phyloP scores from a whole-genome alignment of 768 basidiomycete species.

The Exidia glandulosa region DNA sequence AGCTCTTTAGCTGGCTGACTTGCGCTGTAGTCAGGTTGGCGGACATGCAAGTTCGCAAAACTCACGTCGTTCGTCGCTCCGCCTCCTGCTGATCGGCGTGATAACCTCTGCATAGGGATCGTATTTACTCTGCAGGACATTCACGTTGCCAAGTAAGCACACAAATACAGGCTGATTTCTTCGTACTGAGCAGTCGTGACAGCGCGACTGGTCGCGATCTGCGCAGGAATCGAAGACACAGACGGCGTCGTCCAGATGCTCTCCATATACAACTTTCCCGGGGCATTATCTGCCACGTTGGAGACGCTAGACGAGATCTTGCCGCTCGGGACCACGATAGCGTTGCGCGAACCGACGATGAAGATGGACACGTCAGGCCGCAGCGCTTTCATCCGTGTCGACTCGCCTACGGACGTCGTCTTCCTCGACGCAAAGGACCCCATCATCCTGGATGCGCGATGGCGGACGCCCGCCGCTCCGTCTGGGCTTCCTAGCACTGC shows the following conservation, averaged over 20 bases:
- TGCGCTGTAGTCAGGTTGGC: neutral
- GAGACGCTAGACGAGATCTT: constrained; percentile 17
- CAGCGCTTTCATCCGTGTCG: constrained; percentile 14
- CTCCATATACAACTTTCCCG: constrained; percentile 19
- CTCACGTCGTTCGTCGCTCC: neutral
- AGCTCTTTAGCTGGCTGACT: neutral
- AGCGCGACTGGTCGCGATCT: neutral
- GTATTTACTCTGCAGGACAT: neutral
- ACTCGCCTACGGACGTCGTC: constrained; percentile 20
- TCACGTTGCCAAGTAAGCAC: neutral
- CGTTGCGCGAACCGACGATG: constrained; percentile 22
- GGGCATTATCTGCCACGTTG: constrained; percentile 7
- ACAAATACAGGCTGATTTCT: too few species aligned
- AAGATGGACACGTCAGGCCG: constrained; percentile 9
- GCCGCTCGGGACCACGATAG: constrained; percentile 17
- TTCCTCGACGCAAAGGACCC: constrained; percentile 9
- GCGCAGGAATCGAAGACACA: constrained; percentile 14
- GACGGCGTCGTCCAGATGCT: constrained; percentile 12
- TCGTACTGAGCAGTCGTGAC: too few species aligned
- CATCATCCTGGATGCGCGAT: constrained; percentile 3
- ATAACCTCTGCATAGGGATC: neutral
- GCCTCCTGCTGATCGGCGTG: neutral
- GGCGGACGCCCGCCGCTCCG: neutral
- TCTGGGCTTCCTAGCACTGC: neutral
- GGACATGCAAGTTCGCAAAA: neutral